These are phyloP conservation scores for Lipomyces sp. DNA, from an alignment of 805 yeast species.

Conservation along the genomic window DNA sequence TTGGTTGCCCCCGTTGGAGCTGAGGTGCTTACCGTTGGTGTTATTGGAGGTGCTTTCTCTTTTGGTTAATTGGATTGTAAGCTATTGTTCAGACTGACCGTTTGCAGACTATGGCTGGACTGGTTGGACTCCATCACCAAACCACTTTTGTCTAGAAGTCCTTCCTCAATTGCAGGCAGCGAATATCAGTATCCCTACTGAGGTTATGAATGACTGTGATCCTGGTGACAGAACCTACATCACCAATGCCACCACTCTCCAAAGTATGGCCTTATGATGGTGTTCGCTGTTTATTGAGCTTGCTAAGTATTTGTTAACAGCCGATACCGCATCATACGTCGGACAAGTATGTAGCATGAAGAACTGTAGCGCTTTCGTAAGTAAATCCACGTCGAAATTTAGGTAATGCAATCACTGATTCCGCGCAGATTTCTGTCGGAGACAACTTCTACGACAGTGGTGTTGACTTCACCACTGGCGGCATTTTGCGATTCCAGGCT, in stretches of 20 bases:
- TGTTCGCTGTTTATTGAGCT: too few relatives aligned
- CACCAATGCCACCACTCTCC: slow-evolving; percentile 4
- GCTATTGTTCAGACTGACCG: background rate
- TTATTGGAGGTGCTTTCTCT: background rate
- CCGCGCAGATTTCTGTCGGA: slow-evolving; percentile 3
- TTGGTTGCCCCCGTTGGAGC: slow-evolving; percentile 1
- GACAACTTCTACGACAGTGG: slow-evolving; percentile 6
- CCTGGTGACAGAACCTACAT: background rate
- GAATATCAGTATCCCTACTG: slow-evolving; percentile 1
- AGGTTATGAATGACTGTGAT: slow-evolving; percentile 4
- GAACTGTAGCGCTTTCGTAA: too few relatives aligned
- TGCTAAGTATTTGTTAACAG: too few relatives aligned
- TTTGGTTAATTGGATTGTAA: background rate
- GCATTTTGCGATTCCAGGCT: slow-evolving; percentile 1
- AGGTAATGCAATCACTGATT: background rate
- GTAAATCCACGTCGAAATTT: too few relatives aligned
- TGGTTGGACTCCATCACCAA: slow-evolving; percentile 5
- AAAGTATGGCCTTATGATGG: background rate
- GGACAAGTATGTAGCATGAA: too few relatives aligned
- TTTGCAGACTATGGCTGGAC: slow-evolving; percentile 8
- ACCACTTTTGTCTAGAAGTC: slow-evolving; percentile 6
- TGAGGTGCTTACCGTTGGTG: slow-evolving; percentile 3
- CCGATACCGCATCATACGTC: too few relatives aligned
- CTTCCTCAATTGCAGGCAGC: slow-evolving; percentile 5
- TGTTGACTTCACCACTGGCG: slow-evolving; percentile 1